Evolutionary conservation across 306 rosid genomes (phyloP), one percentile per base, ranked within the genome.

Genomic region (Quercus gilva): DNA sequence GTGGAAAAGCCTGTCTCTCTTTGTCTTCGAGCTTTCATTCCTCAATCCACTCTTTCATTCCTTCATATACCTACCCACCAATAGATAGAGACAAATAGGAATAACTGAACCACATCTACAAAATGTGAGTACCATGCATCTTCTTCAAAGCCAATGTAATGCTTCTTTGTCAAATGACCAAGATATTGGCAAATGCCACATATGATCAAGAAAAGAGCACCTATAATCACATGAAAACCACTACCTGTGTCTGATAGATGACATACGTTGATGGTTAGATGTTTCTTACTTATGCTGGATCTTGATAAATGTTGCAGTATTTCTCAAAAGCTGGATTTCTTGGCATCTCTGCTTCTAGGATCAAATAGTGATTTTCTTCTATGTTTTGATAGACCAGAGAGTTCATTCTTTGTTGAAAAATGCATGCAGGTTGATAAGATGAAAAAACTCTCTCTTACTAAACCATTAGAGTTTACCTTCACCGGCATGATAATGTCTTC

Each of bases 401-500:
- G 72, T 33, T 81, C 6, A 60, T 15, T 79, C 72, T 55, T 60
- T 70, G 35, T 71, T 37, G 11, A 74, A 82, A 77, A 73, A 77
- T 86, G 80, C 73, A 60, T 81, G 83, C 90, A 92, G 97, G 91
- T 90, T 80, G 89, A 84, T 77, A 95, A 87, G 88, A 95, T 95
- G 86, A 90, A 79, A 80, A 87, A 75, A 25, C 78, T 95, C 49
- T 18, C 91, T 14, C 86, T 68, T 70, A 77, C 88, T 76, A 91
- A 82, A 87, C 99, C 99, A 21, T 86, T 92, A 90, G 98, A 88
- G 81, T 80, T 90, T 75, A 83, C 98, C 82, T 92, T 95, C 87
- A 95, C 98, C 1, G 99, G 98, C 91, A 89, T 95, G 94, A 95
- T 95, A 72, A 80, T 21, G 82, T 87, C 99, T 83, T 81, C 92